These are phyloP conservation scores for Sanguinoderma infundibulare DNA, from an alignment of 1,284 basidiomycete species.

Conservation along the genomic window DNA sequence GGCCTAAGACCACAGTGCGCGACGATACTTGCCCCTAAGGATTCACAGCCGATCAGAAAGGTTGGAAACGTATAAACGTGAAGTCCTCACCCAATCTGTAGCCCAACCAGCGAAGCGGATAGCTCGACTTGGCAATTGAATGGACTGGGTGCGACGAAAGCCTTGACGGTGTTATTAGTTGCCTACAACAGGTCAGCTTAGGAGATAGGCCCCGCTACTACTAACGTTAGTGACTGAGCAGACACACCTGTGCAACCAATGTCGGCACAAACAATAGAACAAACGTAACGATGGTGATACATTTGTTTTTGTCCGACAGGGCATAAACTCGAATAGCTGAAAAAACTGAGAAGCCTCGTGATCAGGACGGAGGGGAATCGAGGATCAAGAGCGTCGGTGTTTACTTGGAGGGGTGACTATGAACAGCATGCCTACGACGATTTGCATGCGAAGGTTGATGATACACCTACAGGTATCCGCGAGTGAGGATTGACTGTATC, in stretches of 20 bases:
- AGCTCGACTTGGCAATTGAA: neutral
- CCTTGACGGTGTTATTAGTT: neutral
- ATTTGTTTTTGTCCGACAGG: neutral
- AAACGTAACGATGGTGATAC: neutral
- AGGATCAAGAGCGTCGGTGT: neutral
- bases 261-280: neutral
- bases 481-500: neutral
- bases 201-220: neutral
- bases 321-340: neutral
- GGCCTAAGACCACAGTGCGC: too few relatives aligned
- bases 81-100: neutral
- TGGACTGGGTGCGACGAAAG: neutral
- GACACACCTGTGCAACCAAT: neutral
- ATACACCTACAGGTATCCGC: neutral
- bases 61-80: neutral
- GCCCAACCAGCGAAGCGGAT: neutral
- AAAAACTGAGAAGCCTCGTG: neutral
- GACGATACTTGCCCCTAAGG: neutral
- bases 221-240: neutral
- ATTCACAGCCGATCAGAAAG: neutral
- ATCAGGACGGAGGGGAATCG: neutral
- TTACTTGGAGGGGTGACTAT: neutral
- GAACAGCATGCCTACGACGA: neutral
- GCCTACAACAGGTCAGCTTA: neutral
- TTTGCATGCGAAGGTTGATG: neutral